Evolutionary conservation across 1,284 basidiomycete genomes (phyloP).

Genomic region (Cutaneotrichosporon dermatis): DNA sequence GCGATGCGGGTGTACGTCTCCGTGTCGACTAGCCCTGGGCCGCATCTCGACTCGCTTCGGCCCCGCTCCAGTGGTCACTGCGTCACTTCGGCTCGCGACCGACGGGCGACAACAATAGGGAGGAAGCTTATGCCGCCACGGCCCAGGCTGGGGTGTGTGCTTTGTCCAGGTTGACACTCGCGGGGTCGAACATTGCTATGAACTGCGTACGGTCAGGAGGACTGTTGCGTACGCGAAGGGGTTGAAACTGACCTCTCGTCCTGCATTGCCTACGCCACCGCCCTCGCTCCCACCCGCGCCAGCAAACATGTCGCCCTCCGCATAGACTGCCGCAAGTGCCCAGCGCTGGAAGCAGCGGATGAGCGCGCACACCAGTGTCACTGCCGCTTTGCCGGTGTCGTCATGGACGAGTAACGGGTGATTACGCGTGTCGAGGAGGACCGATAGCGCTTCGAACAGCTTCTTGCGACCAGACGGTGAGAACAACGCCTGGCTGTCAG

Average conservation of each 20-base stretch:
- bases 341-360: conserved; percentile 41
- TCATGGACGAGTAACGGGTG: conserved; percentile 45
- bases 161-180: conserved; percentile 26
- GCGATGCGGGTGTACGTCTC: too few relatives aligned
- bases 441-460: conserved; percentile 21
- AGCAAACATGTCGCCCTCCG: conserved; percentile 47
- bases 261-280: conserved; percentile 40
- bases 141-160: conserved; percentile 33
- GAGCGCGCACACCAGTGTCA: conserved; percentile 37
- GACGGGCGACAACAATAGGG: too few relatives aligned
- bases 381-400: conserved; percentile 43
- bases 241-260: conserved; percentile 32
- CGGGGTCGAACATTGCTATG: conserved; percentile 44
- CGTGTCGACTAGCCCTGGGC: too few relatives aligned
- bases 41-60: too few relatives aligned
- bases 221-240: not conserved
- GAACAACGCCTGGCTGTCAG: conserved; percentile 26
- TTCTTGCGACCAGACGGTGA: conserved; percentile 15
- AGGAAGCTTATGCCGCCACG: not conserved
- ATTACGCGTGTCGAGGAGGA: conserved; percentile 40
- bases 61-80: too few relatives aligned
- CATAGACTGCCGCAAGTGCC: conserved; percentile 42
- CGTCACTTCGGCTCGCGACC: too few relatives aligned
- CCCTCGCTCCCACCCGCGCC: conserved; percentile 46
- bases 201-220: conserved; percentile 27